Evolutionary conservation across 2,329 filamentous ascomycete species (phyloP).

Genomic region (Teratosphaeria zuluensis): DNA sequence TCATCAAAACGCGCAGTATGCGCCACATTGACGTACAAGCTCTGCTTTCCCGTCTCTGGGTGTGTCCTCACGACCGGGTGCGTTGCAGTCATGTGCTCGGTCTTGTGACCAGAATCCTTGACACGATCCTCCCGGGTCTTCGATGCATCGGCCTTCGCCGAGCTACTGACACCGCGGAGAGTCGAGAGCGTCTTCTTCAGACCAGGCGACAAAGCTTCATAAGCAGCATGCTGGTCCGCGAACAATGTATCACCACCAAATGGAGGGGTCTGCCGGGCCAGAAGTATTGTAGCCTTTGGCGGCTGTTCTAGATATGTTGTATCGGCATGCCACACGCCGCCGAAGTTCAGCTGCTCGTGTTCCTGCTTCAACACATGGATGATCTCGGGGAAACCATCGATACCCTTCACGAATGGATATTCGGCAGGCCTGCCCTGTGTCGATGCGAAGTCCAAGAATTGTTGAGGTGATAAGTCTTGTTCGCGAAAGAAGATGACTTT

Average conservation of each 20-base stretch:
- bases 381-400: conserved; percentile 13
- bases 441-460: conserved; percentile 58
- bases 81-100: conserved; percentile 61
- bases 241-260: conserved; percentile 76
- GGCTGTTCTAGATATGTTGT: conserved; percentile 14
- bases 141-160: conserved; percentile 46
- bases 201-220: conserved; percentile 69
- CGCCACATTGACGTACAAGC: conserved; percentile 69
- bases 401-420: conserved; percentile 17
- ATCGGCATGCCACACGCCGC: conserved; percentile 19
- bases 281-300: conserved; percentile 15
- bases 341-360: conserved; percentile 15
- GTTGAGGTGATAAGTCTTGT: conserved; percentile 60
- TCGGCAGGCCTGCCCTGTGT: conserved; percentile 66
- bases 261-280: conserved; percentile 12
- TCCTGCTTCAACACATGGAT: conserved; percentile 17
- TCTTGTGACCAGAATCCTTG: conserved; percentile 58
- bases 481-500: conserved; percentile 69
- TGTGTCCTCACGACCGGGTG: conserved; percentile 75
- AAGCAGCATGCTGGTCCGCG: conserved; percentile 66
- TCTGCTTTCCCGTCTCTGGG: conserved; percentile 68
- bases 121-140: conserved; percentile 29
- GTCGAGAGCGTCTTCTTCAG: conserved; percentile 64
- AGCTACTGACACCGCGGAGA: conserved; percentile 57
- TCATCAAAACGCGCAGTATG: conserved; percentile 75